Evolutionary conservation across 768 basidiomycete genomes (phyloP).

Genomic region (Coprinopsis sp.): DNA sequence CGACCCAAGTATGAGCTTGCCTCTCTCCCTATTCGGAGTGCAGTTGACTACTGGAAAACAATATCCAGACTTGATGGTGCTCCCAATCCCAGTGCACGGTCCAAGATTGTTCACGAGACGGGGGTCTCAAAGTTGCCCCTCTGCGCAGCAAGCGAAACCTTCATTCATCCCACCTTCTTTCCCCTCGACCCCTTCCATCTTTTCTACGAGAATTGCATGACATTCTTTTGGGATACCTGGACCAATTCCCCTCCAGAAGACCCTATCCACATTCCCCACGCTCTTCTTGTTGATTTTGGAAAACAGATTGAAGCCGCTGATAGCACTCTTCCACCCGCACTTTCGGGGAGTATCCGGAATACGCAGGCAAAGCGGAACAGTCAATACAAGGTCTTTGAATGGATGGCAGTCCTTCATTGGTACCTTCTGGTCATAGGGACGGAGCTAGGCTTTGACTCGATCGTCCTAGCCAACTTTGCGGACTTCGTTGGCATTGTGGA

Average conservation of each 20-base stretch:
- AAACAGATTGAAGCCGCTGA: slow-evolving; percentile 16
- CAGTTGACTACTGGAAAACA: too few relatives aligned
- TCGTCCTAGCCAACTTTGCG: slow-evolving; percentile 22
- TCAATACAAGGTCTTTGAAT: slow-evolving; percentile 32
- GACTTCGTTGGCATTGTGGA: slow-evolving; percentile 22
- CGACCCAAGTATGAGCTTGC: too few relatives aligned
- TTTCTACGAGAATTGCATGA: background rate
- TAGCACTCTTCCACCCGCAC: slow-evolving; percentile 24
- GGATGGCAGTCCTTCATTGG: slow-evolving; percentile 32
- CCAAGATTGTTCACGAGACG: background rate
- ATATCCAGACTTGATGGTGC: too few relatives aligned
- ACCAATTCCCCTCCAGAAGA: background rate
- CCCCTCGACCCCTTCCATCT: background rate
- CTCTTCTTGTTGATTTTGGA: slow-evolving; percentile 11
- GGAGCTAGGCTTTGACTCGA: slow-evolving; percentile 20
- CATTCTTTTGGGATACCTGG: background rate
- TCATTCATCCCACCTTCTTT: background rate
- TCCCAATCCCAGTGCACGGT: too few relatives aligned
- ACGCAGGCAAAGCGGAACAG: slow-evolving; percentile 27
- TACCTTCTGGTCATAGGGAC: slow-evolving; percentile 28
- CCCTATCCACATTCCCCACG: background rate
- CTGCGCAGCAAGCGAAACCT: background rate
- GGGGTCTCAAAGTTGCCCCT: background rate
- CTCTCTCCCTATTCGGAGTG: too few relatives aligned
- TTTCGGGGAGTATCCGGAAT: slow-evolving; percentile 25